These are phyloP conservation scores for Lecanoromycetidae sp. DNA, from an alignment of 2,329 filamentous ascomycete species.

Conservation along the genomic window DNA sequence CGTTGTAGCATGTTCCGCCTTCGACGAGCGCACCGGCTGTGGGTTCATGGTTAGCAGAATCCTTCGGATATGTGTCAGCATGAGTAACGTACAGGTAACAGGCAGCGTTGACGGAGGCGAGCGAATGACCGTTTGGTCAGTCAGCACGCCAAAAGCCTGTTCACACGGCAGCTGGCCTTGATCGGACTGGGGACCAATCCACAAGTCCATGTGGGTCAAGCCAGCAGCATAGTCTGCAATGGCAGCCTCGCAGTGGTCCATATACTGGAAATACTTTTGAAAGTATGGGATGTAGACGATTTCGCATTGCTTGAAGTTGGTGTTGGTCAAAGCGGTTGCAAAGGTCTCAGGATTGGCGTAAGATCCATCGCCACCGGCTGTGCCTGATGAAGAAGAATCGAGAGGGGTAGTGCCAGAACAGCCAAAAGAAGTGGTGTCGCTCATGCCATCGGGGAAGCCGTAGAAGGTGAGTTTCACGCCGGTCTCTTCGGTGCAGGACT, in stretches of 20 bases:
- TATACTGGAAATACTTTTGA: constrained; percentile 13
- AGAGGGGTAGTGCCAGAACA: neutral
- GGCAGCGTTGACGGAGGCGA: constrained; percentile 3
- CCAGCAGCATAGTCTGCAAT: neutral
- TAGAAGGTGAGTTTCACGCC: constrained; percentile 10
- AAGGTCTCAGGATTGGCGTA: constrained; percentile 12
- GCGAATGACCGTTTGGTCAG: constrained; percentile 4
- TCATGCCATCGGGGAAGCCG: constrained; percentile 1
- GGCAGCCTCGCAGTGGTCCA: constrained; percentile 10
- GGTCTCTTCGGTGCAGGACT: neutral
- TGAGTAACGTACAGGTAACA: neutral
- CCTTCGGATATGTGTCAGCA: neutral
- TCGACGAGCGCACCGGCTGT: constrained; percentile 3
- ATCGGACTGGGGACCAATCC: constrained; percentile 7
- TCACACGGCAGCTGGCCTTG: constrained; percentile 1
- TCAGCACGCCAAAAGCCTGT: neutral
- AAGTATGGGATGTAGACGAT: constrained; percentile 12
- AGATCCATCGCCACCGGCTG: neutral
- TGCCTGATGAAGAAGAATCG: neutral
- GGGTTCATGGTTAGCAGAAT: neutral
- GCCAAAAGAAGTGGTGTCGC: constrained; percentile 6
- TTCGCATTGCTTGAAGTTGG: constrained; percentile 9
- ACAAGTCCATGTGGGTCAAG: constrained; percentile 10
- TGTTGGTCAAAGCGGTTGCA: constrained; percentile 10
- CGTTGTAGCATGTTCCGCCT: constrained; percentile 8